Evolutionary conservation across 352 stramenopile species (phyloP), one percentile per base, ranked within the genome.

Genomic region (Phytophthora hibernalis): DNA sequence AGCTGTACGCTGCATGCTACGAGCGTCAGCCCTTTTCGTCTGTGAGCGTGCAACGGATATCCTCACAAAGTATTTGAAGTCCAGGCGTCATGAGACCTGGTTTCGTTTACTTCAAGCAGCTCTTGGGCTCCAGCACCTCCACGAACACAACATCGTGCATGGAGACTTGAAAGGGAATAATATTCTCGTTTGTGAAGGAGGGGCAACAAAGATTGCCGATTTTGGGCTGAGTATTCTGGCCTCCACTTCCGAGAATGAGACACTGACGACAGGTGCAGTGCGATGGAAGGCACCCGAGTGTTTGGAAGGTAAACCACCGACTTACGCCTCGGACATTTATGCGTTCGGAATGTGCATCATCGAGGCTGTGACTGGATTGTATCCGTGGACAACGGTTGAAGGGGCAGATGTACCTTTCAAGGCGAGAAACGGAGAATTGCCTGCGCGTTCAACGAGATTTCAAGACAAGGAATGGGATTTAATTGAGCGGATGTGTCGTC

Each of bases 321-420:
- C 20, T 22, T 57, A 43, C 42, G 50, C 50, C 8, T 44, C 50
- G 12, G 50, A 57, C 15, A 57, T 57, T 47, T 57, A 35, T 21
- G 18, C 33, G 7, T 56, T 44, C 40, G 49, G 49, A 20, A 56
- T 57, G 50, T 57, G 50, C 20, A 47, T 57, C 8, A 47, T 47
- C 15, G 50, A 57, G 21, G 50, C 33, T n/a, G 33, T 57, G 20
- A 45, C 50, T 2, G 31, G 33, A 15, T 5, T 22, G 7, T 24
- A 57, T 10, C 50, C 50, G 8, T 57, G 50, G n/a, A n/a, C n/a
- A n/a, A n/a, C n/a, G n/a, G n/a, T n/a, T n/a, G n/a, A n/a, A n/a
- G 50, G 50, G 33, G 15, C 11, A 6, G 21, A 21, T 40, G 11
- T 40, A 13, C 1, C 12, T 40, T 7, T 8, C 12, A n/a, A 15